Base-by-base conservation (phyloP, 2,329 filamentous ascomycete genomes). In the Alternaria solani region DNA sequence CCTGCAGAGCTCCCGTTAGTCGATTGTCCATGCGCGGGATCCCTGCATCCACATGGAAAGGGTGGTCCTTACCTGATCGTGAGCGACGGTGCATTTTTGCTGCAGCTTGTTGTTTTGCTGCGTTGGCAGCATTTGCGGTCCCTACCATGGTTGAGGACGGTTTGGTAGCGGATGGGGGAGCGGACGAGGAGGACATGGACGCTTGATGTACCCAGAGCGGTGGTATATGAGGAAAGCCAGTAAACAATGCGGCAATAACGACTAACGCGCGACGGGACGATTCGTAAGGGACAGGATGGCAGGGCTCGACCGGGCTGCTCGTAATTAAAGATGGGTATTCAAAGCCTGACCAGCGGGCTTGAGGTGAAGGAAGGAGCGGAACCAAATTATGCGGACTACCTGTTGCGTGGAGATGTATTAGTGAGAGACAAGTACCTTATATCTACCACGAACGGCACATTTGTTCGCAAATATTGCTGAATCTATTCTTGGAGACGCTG, bases 31-130 rank as follows among this genome's bases (percentile, higher is more conserved):
- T 75, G 74, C 70, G 71, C 63, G 65, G 64, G 64, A 76, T 72
- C 73, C 74, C 74, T 79, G 77, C 71, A 78, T 62, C 67, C 71
- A 64, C 69, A 65, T 55, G 55, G 61, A 61, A 62, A 69, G 65
- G 60, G 55, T 63, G 70, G 65, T 59, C 87, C 90, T 76, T 86
- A 97, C 94, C 94, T 88, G 93, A 96, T 82, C 94, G 89, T 80
- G 94, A 97, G 75, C 94, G 88, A 79, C 93, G 89, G 81, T 97
- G 94, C 89, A 95, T 93, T 84, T 96, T 94, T 74, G 88, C 82
- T 81, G 91, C 90, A 75, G 87, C 83, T 81, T 71, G 71, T 70
- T 83, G 71, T 69, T 83, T 84, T 64, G 81, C 76, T 61, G 75
- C 62, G 57, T 72, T 92, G 66, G 87, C 78, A 73, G 83, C 73